These are phyloP conservation scores for Lactarius sanguifluus DNA, from an alignment of 768 basidiomycete species.

Conservation along the genomic window DNA sequence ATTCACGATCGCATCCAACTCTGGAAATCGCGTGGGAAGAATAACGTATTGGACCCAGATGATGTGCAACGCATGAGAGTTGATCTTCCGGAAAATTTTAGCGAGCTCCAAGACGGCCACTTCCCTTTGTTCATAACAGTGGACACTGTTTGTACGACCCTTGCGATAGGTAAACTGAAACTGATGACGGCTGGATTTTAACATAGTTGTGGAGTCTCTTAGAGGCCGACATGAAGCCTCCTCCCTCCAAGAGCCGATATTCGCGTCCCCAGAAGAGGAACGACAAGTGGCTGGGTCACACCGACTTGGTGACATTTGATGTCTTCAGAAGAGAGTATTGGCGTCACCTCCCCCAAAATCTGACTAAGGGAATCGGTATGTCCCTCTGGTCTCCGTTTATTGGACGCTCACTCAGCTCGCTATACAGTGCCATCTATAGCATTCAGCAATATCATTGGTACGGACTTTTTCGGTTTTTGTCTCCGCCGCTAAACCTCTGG, in stretches of 20 bases:
- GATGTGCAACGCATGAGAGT: conserved; percentile 43
- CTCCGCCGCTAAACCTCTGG: not conserved
- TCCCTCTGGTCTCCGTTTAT: not conserved
- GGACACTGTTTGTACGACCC: conserved; percentile 48
- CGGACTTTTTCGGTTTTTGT: not conserved
- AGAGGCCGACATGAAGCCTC: conserved; percentile 44
- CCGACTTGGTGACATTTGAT: conserved; percentile 43
- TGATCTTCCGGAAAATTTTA: conserved; percentile 53
- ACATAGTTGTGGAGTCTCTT: conserved; percentile 49
- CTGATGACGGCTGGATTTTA: conserved; percentile 2
- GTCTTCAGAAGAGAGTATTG: conserved; percentile 57
- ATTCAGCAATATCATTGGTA: conserved; percentile 66
- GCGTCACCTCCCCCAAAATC: conserved; percentile 53
- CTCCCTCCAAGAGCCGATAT: conserved; percentile 2
- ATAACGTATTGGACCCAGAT: conserved; percentile 42
- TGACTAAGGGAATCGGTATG: conserved; percentile 55
- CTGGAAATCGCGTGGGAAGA: conserved; percentile 26
- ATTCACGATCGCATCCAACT: conserved; percentile 36
- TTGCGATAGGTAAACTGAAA: not conserved
- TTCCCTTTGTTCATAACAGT: conserved; percentile 73
- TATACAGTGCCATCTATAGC: conserved; percentile 57
- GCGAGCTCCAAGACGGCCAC: conserved; percentile 54
- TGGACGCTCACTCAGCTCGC: not conserved
- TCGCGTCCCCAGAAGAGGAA: conserved; percentile 8
- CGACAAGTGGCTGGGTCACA: conserved; percentile 1